Evolutionary conservation across 208 protist species (phyloP).

Genomic region (Trypanosoma vivax): DNA sequence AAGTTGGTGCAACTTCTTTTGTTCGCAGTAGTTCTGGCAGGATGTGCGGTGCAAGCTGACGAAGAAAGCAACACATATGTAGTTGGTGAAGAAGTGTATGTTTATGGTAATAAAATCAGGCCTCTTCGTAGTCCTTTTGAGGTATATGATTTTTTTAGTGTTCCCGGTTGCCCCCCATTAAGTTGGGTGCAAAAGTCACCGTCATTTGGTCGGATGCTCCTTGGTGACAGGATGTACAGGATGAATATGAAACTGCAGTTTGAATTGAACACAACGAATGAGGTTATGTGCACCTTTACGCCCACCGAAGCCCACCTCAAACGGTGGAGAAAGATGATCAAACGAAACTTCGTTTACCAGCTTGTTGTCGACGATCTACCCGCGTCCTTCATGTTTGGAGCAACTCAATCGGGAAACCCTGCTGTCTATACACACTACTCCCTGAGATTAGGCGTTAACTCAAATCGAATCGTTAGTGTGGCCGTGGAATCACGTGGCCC

Average conservation of each 20-base stretch:
- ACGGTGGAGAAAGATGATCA: conserved; percentile 22
- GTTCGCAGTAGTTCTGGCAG: conserved; percentile 4
- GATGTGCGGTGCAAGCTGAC: conserved; percentile 5
- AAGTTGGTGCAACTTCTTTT: background rate
- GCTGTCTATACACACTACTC: conserved; percentile 85
- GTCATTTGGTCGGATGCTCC: conserved; percentile 75
- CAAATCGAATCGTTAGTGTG: conserved; percentile 54
- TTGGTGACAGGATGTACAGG: conserved; percentile 48
- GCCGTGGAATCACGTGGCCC: conserved; percentile 39
- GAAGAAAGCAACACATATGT: conserved; percentile 35
- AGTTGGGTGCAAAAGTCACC: conserved; percentile 18
- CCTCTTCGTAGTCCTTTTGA: conserved; percentile 93
- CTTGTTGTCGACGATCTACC: conserved; percentile 57
- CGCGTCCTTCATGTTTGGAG: conserved; percentile 37
- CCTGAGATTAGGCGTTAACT: conserved; percentile 72
- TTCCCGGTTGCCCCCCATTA: conserved; percentile 69
- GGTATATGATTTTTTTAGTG: conserved; percentile 87
- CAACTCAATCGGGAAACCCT: conserved; percentile 4
- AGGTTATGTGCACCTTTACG: conserved; percentile 35
- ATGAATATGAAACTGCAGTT: conserved; percentile 52
- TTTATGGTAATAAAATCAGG: conserved; percentile 92
- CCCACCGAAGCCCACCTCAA: conserved; percentile 6
- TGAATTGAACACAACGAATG: conserved; percentile 5
- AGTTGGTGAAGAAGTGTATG: conserved; percentile 35
- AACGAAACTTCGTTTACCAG: conserved; percentile 43